These are phyloP conservation scores for Asterella californica DNA, from an alignment of 225 moss, liverwort and hornwort species.

Conservation along the genomic window DNA sequence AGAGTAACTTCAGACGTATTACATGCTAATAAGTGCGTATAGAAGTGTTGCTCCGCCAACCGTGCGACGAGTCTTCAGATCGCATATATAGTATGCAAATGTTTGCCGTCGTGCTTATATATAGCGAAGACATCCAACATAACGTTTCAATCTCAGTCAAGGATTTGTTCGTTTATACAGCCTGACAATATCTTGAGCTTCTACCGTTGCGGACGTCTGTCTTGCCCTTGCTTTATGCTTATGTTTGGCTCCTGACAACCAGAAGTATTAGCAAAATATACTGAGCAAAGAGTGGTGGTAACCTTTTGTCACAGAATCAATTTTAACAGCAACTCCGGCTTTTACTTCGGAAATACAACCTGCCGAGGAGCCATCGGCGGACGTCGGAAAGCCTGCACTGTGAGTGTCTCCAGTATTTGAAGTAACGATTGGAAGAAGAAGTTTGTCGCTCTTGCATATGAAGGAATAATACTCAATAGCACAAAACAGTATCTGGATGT, in stretches of 20 bases:
- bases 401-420: constrained; percentile 14
- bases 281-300: background rate
- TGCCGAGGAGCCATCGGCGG: constrained; percentile 25
- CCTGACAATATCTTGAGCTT: background rate
- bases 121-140: background rate
- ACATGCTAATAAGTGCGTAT: background rate
- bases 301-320: background rate
- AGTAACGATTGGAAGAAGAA: background rate
- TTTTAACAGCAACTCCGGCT: background rate
- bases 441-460: background rate
- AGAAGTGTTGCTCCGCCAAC: background rate
- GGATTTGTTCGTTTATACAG: background rate
- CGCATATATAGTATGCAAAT: background rate
- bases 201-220: background rate
- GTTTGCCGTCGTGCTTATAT: background rate
- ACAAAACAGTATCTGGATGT: background rate
- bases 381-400: constrained; percentile 3
- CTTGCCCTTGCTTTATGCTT: background rate
- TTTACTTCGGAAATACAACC: constrained; percentile 34
- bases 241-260: background rate
- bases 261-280: background rate
- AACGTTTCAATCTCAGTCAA: background rate
- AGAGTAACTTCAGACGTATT: background rate
- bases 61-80: background rate
- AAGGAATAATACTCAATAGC: background rate